Base-by-base conservation (phyloP, 345 rosid species). In the Noccaea bulbosa region DNA sequence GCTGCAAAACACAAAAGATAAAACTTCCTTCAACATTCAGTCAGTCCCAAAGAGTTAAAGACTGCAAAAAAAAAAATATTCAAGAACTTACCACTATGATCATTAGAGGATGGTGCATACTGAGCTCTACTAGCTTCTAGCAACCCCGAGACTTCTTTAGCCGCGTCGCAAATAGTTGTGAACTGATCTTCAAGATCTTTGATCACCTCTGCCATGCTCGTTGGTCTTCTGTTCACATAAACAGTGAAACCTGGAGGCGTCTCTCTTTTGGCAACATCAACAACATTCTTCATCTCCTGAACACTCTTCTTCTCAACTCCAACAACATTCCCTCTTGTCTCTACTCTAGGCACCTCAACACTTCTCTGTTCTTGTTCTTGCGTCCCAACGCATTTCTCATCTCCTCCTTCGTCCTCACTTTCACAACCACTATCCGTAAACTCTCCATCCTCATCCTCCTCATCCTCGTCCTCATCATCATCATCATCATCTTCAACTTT, bases 181-280 rank as follows among this genome's bases (percentile, higher is more conserved):
- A 91, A 94, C 77, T 89, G 99, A 46, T 84, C 82, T 76, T 89
- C 96, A 44, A 94, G 92, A 77, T 94, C 99, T 77, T 83, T 90
- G 71, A 94, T 80, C 49, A 94, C 98, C 81, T 94, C 99, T 40
- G 89, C 79, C 97, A 94, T 89, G 73, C 87, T 94, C 5, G 98
- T 94, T 66, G 96, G 98, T 71, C 96, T 89, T 34, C 80, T 81
- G 74, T 94, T 91, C 41, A 89, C 98, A 78, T 89, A 91, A 20
- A 89, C 98, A 1, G 98, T 89, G 82, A 88, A 94, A 39, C 95
- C 97, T 0, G 90, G 93, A 0, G 92, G 93, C 3, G 88, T 73
- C 65, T 82, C 96, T 67, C 77, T 83, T 76, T 73, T 79, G 2
- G 73, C 65, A 62, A 80, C 85, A 39, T 68, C 65, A 37, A 70